Evolutionary conservation across 441 rosid species (phyloP), one percentile per base, ranked within the genome.

Genomic region (Pelargonium citronellum): DNA sequence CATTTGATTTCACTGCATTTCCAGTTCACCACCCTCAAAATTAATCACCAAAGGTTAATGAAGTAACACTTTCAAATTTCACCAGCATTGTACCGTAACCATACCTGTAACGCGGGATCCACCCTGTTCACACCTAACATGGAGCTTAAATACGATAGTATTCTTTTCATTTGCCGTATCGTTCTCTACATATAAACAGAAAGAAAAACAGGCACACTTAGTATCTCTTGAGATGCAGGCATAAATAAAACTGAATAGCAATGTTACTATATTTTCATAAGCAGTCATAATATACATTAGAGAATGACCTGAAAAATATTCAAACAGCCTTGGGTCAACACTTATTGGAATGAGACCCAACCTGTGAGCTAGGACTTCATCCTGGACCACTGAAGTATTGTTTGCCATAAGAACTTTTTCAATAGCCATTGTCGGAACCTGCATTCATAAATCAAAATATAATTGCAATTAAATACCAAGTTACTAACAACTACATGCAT

Each of bases 371-470:
- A 92, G 97, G 79, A 95, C 95, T 83, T 95, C 99, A 51, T 95
- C 99, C 79, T 87, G 92, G 69, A 95, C 43, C 63, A 92, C 61
- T 1, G 99, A 95, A 7, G 99, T 90, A 74, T 95, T 95, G 75
- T 92, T 90, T 69, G 91, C 96, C 41, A 95, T 75, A 57, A 90
- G 78, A 72, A 95, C 99, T 77, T 92, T 89, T 75, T 95, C 99
- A 79, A 95, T 85, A 67, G 97, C 98, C 96, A 95, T 87, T 16
- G 97, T 81, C n/a, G 98, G 96, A 81, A 92, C 77, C 99, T 95
- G 76, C 71, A 79, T 0, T 20, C 41, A 58, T 30, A 70, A 67
- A 68, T 8, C 61, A 68, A 61, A 69, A 12, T 66, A 62, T 49
- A n/a, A 39, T 69, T 58, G 15, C 57, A 44, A 65, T 57, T 16